phyloP scores from a whole-genome alignment of 208 protist species.

The Cochliopodium minus region DNA sequence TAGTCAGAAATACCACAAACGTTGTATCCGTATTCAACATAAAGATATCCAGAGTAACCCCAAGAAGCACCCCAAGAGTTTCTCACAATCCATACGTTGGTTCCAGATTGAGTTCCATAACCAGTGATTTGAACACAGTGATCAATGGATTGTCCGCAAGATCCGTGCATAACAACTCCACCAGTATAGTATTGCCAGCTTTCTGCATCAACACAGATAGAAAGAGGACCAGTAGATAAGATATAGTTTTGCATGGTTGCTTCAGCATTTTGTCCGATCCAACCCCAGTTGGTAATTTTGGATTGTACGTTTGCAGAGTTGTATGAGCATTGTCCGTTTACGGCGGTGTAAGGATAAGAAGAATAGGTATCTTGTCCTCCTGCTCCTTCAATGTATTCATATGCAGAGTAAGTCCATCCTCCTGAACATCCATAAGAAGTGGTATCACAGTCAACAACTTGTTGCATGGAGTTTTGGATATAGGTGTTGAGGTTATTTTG shows the following conservation, averaged over 20 bases:
- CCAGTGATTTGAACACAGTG: slow-evolving; percentile 65
- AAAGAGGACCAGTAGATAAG: slow-evolving; percentile 32
- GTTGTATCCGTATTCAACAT: slow-evolving; percentile 19
- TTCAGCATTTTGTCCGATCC: slow-evolving; percentile 10
- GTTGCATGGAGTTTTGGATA: too few relatives aligned
- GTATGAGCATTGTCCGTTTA: slow-evolving; percentile 23
- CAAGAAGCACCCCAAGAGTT: slow-evolving; percentile 38
- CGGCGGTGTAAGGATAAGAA: slow-evolving; percentile 37
- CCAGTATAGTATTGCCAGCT: slow-evolving; percentile 26
- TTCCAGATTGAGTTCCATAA: slow-evolving; percentile 39
- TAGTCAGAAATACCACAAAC: too few relatives aligned
- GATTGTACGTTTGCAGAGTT: slow-evolving; percentile 19
- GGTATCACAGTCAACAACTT: too few relatives aligned
- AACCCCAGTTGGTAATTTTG: not conserved
- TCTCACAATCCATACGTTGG: slow-evolving; percentile 43
- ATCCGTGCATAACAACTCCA: slow-evolving; percentile 17
- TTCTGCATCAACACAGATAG: slow-evolving; percentile 37
- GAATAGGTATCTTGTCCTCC: slow-evolving; percentile 29
- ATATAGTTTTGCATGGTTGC: too few relatives aligned
- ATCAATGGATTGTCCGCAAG: slow-evolving; percentile 28
- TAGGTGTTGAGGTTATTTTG: too few relatives aligned
- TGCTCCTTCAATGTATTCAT: slow-evolving; percentile 29
- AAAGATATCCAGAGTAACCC: slow-evolving; percentile 36
- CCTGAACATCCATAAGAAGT: slow-evolving; percentile 50
- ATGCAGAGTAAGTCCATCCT: slow-evolving; percentile 36